Base-by-base conservation (phyloP, 495 filamentous ascomycete genomes). In the Penicillium cinerascens region DNA sequence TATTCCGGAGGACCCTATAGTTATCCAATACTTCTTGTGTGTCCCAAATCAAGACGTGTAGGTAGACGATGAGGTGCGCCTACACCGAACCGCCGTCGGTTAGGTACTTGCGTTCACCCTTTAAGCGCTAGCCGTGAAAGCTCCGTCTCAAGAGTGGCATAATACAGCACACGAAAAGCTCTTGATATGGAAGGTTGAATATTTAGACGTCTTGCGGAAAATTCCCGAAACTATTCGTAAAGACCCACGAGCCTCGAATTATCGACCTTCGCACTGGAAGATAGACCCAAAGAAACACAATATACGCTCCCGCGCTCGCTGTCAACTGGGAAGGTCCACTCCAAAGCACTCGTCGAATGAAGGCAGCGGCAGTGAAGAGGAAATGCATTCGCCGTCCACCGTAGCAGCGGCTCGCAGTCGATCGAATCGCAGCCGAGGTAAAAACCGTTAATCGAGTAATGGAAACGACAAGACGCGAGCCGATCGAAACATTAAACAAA, bases 41-140 rank as follows among this genome's bases (percentile, higher is more conserved):
- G 41, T 67, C 51, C 66, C 64, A 16, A 61, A 67, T 59, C 44
- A 60, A 54, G 68, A 71, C 27, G 60, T 67, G 41, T 36, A 60
- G 44, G 42, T 46, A 39, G 51, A 58, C 52, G 57, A 68, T 50
- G 18, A 64, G 21, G 22, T 11, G 5, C 54, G 64, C 18, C 60
- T 78, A 47, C 59, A 72, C 58, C 67, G 62, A 35, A 80, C 74
- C 1, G 71, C 74, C 8, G 63, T 73, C 22, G 70, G 71, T 7
- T 69, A 77, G 55, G 68, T 78, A 42, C 71, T 79, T 54, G 69
- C 70, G 37, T 79, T 81, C 52, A 68, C 64, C 44, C 56, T 81
- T 47, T 65, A 73, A 54, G 70, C 67, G 35, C 70, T 78, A 40
- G 53, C 58, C 44, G 55, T 63, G 25, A 43, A 45, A 36, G 55